A percentile compares a stretch with the other conserved stretches of the same genome.
phyloP scores from a whole-genome alignment of 129 eudicot species.

The Kitagawia praeruptora region DNA sequence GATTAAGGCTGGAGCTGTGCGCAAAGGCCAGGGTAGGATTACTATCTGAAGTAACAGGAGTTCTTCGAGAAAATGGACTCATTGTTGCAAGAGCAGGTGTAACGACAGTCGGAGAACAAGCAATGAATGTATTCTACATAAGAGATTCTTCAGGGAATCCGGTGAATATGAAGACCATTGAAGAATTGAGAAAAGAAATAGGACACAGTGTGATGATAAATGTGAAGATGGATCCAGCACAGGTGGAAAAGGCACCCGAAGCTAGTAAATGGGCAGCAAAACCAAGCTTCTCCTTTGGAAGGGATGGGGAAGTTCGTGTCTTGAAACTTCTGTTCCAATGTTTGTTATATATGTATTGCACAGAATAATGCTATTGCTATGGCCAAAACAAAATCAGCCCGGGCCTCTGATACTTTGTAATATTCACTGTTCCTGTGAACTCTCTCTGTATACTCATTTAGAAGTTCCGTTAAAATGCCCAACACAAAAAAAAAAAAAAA shows the following conservation, averaged over 20 bases:
- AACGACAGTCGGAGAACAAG: constrained; percentile 66
- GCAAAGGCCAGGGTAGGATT: constrained; percentile 87
- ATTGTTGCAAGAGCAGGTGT: constrained; percentile 83
- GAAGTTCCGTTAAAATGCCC: neutral
- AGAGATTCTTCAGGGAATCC: constrained; percentile 80
- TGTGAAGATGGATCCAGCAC: constrained; percentile 52
- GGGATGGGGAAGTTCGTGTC: constrained; percentile 8
- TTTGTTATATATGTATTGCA: constrained; percentile 13
- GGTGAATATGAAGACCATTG: constrained; percentile 68
- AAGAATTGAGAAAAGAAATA: constrained; percentile 66
- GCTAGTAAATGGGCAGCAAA: constrained; percentile 43
- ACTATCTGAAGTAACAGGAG: constrained; percentile 80
- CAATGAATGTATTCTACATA: constrained; percentile 64
- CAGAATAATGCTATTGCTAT: constrained; percentile 25
- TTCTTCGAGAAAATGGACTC: constrained; percentile 71
- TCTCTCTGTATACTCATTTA: neutral
- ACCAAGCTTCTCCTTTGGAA: constrained; percentile 8
- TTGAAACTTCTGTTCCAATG: neutral
- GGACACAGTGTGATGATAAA: constrained; percentile 78
- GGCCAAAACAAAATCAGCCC: neutral
- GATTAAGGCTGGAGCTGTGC: constrained; percentile 74
- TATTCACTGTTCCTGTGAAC: neutral
- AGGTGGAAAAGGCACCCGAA: constrained; percentile 37
- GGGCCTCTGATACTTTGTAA: neutral
- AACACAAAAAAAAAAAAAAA: too few species aligned